A percentile compares a stretch with the other conserved stretches of the same genome.
These are phyloP conservation scores for Rosa lucieae DNA, from an alignment of 306 rosid species.

Conservation along the genomic window DNA sequence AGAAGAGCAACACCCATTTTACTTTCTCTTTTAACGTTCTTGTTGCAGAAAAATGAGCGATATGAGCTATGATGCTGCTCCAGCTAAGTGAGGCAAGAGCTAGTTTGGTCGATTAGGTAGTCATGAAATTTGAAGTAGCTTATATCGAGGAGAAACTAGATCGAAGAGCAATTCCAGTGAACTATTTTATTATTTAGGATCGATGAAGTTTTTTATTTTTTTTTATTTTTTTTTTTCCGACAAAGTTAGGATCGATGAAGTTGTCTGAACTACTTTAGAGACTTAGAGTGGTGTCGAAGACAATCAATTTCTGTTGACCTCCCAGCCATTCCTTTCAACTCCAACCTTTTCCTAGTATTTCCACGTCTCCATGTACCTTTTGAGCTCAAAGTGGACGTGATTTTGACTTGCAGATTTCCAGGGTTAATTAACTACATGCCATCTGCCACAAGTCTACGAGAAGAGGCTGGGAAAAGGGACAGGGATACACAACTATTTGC, in stretches of 20 bases:
- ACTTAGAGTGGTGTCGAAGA: background rate
- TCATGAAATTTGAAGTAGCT: background rate
- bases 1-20: slow-evolving; percentile 35
- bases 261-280: slow-evolving; percentile 35
- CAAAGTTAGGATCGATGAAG: slow-evolving; percentile 25
- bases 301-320: background rate
- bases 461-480: too few species aligned
- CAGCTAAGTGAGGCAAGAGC: background rate
- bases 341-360: background rate
- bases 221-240: too few species aligned
- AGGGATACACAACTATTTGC: too few species aligned
- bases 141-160: slow-evolving; percentile 16
- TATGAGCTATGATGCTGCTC: background rate
- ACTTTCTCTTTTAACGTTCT: background rate
- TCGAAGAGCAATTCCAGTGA: background rate
- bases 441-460: too few species aligned
- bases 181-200: slow-evolving; percentile 20
- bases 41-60: background rate
- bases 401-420: too few species aligned
- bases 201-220: too few species aligned
- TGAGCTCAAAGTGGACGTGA: too few species aligned
- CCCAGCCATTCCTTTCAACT: background rate
- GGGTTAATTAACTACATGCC: too few species aligned
- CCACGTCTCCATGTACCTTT: too few species aligned
- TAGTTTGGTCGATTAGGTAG: slow-evolving; percentile 29